phyloP scores from a whole-genome alignment of 140 eudicot genomes.

The Stevia rebaudiana region DNA sequence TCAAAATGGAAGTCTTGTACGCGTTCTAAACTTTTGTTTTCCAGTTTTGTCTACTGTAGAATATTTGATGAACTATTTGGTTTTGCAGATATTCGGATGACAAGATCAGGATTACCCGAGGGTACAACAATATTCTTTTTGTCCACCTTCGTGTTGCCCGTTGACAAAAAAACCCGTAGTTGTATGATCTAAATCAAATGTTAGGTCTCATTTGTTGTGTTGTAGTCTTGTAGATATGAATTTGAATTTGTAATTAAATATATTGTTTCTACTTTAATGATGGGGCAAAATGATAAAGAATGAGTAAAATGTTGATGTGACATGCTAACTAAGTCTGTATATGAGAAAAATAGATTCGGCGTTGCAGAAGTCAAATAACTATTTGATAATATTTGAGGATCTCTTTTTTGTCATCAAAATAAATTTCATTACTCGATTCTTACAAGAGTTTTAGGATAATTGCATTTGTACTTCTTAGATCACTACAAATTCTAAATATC shows the following conservation, averaged over 20 bases:
- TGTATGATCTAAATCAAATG: constrained; percentile 1
- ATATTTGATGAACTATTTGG: neutral
- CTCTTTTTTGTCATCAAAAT: neutral
- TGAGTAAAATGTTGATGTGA: too few relatives aligned
- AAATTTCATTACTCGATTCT: neutral
- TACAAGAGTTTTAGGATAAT: neutral
- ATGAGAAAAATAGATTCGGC: too few relatives aligned
- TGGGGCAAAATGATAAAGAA: too few relatives aligned
- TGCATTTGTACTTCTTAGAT: too few relatives aligned
- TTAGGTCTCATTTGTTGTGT: constrained; percentile 16
- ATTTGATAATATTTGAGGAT: neutral
- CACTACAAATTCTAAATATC: too few relatives aligned
- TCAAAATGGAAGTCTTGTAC: constrained; percentile 72
- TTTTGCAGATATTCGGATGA: constrained; percentile 63
- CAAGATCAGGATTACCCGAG: constrained; percentile 68
- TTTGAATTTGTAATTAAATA: constrained; percentile 4
- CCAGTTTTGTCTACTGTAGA: neutral
- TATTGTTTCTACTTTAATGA: neutral
- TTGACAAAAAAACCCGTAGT: constrained; percentile 5
- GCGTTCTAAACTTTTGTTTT: constrained; percentile 18
- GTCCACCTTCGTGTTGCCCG: constrained; percentile 61
- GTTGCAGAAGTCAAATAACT: too few relatives aligned
- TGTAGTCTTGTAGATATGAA: constrained; percentile 20
- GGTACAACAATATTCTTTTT: constrained; percentile 63
- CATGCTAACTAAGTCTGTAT: too few relatives aligned